A percentile compares a stretch with the other conserved stretches of the same genome.
Evolutionary conservation across 192 early-diverging fungal genomes (phyloP).

Genomic region (Mortierella alpina): DNA sequence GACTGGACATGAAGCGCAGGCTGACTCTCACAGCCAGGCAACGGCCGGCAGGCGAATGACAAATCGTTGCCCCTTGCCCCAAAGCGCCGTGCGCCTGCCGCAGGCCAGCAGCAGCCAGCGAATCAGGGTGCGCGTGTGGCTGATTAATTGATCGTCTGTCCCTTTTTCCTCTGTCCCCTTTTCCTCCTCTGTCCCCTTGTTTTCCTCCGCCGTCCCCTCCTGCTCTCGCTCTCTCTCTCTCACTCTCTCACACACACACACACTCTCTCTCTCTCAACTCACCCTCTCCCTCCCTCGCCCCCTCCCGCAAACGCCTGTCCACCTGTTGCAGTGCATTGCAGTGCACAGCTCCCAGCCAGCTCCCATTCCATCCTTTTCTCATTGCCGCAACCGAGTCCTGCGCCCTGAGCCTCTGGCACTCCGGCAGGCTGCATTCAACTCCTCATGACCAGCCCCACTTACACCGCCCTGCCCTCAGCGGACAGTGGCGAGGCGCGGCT

Average conservation of each 20-base stretch:
- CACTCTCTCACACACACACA: not conserved
- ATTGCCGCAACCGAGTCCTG: not conserved
- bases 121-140: too few relatives aligned
- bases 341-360: not conserved
- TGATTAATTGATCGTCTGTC: not conserved
- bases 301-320: not conserved
- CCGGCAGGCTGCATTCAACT: not conserved
- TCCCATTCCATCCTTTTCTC: not conserved
- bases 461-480: slow-evolving; percentile 35
- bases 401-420: not conserved
- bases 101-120: too few relatives aligned
- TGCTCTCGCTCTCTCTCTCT: not conserved
- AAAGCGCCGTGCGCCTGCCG: too few relatives aligned
- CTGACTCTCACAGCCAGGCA: too few relatives aligned
- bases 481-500: slow-evolving; percentile 8
- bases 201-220: not conserved
- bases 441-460: slow-evolving; percentile 13
- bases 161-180: slow-evolving; percentile 1
- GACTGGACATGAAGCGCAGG: too few relatives aligned
- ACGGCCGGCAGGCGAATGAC: too few relatives aligned
- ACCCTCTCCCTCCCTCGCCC: not conserved
- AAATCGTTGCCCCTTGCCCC: too few relatives aligned
- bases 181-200: not conserved
- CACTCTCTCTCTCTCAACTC: not conserved
- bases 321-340: not conserved